Conservation (phyloP, 116 monocot species). For the Iris pallida region DNA sequence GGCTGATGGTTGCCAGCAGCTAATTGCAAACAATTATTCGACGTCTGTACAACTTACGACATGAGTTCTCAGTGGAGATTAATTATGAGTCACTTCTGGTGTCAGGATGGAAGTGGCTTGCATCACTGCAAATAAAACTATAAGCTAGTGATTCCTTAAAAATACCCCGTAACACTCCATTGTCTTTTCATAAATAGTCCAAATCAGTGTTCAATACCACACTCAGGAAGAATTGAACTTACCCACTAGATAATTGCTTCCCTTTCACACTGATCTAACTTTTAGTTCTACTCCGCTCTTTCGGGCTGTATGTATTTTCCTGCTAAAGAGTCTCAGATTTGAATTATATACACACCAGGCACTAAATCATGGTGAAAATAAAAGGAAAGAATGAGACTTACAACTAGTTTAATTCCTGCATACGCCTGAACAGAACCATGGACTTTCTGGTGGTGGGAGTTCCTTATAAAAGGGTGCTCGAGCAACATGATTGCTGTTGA, state of each 20-base stretch:
- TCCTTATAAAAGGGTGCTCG: conserved; percentile 77
- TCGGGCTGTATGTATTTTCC: conserved; percentile 39
- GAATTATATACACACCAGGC: background rate
- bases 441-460: conserved; percentile 44
- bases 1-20: conserved; percentile 7
- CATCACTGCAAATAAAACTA: conserved; percentile 22
- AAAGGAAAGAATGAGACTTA: conserved; percentile 16
- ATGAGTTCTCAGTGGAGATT: conserved; percentile 18
- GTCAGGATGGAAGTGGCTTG: conserved; percentile 15
- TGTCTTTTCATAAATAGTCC: background rate
- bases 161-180: background rate
- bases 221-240: conserved; percentile 11
- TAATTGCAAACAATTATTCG: background rate
- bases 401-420: conserved; percentile 39
- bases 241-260: conserved; percentile 41
- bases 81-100: conserved; percentile 26
- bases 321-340: conserved; percentile 7
- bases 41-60: background rate
- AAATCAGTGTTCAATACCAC: background rate
- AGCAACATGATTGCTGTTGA: conserved; percentile 68
- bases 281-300: conserved; percentile 28
- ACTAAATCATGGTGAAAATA: background rate
- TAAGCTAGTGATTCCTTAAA: background rate
- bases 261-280: conserved; percentile 36
- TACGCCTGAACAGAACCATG: conserved; percentile 51